Evolutionary conservation across 768 basidiomycete species (phyloP), one percentile per base, ranked within the genome.

Genomic region (Suillus decipiens): DNA sequence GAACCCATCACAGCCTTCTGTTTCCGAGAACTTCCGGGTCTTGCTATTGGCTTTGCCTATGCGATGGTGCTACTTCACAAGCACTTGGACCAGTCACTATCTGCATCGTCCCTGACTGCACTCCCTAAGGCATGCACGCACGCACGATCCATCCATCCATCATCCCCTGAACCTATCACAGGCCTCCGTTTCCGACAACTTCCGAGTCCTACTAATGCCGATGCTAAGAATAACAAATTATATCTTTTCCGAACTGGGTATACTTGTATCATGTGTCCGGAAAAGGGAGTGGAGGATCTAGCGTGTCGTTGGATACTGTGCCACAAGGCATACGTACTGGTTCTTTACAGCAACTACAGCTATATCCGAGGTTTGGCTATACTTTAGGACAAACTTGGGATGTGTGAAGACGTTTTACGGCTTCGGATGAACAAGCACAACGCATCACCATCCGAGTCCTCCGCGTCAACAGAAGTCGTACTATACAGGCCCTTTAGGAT

Each of bases 1-100:
- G 96, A 99, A 71, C 95, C 96, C 0, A 89, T 99, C 61, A 98
- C 96, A 0, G 95, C 92, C 4, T 84, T 99, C 1, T 94, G 93
- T 0, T 96, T 98, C 78, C 85, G 22, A 89, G 93, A n/a, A n/a
- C n/a, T n/a, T n/a, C n/a, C n/a, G n/a, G n/a, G n/a, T n/a, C 86
- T 99, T 31, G 90, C 96, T 7, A 85, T 99, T 45, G 97, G 96
- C 15, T 84, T 99, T n/a, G 95, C 89, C 7, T 95, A 98, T 70
- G 97, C 97, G 31, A 92, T 92, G 0, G 96, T 97, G 17, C 82
- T 99, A 10, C 81, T 97, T 17, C 96, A 93, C 73, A 87, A 93
- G 8, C 93, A 98, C 71, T 80, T 98, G 22, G 90, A 96, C 73
- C 95, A 98, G 72, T 95, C 95, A 1, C 80, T 96, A 39, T 83